phyloP scores from a whole-genome alignment of 257 asterid genomes.

The Petunia secreta region DNA sequence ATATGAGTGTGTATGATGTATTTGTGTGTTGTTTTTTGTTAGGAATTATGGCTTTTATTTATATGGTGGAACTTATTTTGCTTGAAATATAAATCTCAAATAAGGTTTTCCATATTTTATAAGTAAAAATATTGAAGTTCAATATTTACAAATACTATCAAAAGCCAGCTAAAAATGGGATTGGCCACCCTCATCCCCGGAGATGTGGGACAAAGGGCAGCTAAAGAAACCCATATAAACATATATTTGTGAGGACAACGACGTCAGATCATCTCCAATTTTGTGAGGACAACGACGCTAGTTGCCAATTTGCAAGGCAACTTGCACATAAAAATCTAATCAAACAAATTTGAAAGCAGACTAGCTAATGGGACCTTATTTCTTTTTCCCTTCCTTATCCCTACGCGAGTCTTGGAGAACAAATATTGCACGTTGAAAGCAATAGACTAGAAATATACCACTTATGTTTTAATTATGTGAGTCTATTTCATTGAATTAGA shows the following conservation, averaged over 20 bases:
- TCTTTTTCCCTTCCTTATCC: slow-evolving; percentile 2
- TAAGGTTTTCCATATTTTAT: too few species aligned
- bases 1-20: neutral
- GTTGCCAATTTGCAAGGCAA: slow-evolving; percentile 42
- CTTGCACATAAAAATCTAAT: slow-evolving; percentile 34
- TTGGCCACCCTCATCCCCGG: neutral
- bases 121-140: too few species aligned
- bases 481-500: too few species aligned
- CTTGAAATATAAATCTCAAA: too few species aligned
- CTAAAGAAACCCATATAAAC: neutral
- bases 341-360: slow-evolving; percentile 7
- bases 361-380: neutral
- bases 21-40: neutral
- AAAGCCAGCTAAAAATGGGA: slow-evolving; percentile 28
- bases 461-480: too few species aligned
- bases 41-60: neutral
- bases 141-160: slow-evolving; percentile 5
- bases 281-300: slow-evolving; percentile 14
- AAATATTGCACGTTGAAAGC: slow-evolving; percentile 20
- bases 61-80: neutral
- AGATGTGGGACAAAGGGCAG: slow-evolving; percentile 16
- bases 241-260: slow-evolving; percentile 31
- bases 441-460: too few species aligned
- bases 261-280: slow-evolving; percentile 43
- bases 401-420: neutral